These are phyloP conservation scores for Termitomyces eurrhizus DNA, from an alignment of 768 basidiomycete genomes.

Conservation along the genomic window DNA sequence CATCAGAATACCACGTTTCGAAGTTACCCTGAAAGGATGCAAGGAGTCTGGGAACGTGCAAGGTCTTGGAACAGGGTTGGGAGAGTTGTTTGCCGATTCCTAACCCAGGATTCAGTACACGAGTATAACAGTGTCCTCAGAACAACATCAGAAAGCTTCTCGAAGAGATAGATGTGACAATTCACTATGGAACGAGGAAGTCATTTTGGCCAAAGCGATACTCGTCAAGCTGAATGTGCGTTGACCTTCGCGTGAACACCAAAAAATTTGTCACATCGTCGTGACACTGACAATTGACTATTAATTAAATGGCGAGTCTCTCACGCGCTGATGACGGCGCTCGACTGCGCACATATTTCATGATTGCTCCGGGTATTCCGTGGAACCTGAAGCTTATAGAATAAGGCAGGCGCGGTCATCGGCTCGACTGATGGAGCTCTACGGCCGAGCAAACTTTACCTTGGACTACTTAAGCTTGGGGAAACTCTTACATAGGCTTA, in stretches of 20 bases:
- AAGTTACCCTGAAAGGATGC: not conserved
- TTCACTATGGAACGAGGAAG: not conserved
- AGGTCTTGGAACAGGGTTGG: not conserved
- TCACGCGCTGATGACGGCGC: constrained; percentile 11
- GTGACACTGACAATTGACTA: constrained; percentile 1
- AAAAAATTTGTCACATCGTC: not conserved
- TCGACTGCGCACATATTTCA: constrained; percentile 5
- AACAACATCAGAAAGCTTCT: not conserved
- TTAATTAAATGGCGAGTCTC: not conserved
- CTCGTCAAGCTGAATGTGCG: not conserved
- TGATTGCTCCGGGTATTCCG: constrained; percentile 3
- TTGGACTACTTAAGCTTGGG: not conserved
- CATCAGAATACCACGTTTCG: not conserved
- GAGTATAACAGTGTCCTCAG: not conserved
- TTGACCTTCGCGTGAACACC: too few species aligned
- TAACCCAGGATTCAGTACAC: not conserved
- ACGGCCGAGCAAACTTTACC: not conserved
- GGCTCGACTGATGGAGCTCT: not conserved
- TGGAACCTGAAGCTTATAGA: not conserved
- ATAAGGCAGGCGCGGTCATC: not conserved
- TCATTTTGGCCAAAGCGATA: too few species aligned
- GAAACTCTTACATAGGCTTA: not conserved
- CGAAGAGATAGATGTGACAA: not conserved
- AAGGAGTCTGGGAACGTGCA: not conserved
- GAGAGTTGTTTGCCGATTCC: not conserved